Conservation (phyloP, 805 yeast genomes). For the Starmerella etchellsii region DNA sequence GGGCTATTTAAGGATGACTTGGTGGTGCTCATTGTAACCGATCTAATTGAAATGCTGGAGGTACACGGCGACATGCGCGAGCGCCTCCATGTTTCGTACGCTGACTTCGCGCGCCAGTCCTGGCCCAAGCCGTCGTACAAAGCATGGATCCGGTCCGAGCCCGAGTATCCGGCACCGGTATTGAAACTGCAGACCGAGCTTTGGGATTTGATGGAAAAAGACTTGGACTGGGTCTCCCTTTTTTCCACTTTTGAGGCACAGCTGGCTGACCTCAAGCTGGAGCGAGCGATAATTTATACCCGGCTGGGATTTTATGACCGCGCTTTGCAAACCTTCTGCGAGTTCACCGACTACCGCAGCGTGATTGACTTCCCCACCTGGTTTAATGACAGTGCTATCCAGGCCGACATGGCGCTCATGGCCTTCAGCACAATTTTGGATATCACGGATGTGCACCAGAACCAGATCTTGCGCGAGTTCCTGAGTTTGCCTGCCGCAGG, state of each 20-base stretch:
- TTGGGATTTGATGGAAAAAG: constrained; percentile 11
- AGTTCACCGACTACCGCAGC: constrained; percentile 26
- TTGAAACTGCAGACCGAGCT: constrained; percentile 14
- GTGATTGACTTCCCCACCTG: constrained; percentile 23
- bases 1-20: constrained; percentile 22
- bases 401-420: constrained; percentile 5
- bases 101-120: constrained; percentile 18
- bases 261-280: constrained; percentile 22
- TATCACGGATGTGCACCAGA: too few species aligned
- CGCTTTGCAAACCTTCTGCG: constrained; percentile 24
- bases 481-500: neutral
- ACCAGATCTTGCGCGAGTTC: constrained; percentile 8
- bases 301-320: constrained; percentile 26
- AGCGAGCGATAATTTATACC: constrained; percentile 26
- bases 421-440: constrained; percentile 5
- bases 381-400: neutral
- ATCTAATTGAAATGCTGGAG: constrained; percentile 22
- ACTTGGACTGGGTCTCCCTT: constrained; percentile 18
- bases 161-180: constrained; percentile 8
- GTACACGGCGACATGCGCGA: constrained; percentile 2
- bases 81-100: constrained; percentile 19
- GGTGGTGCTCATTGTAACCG: constrained; percentile 26
- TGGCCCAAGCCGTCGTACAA: constrained; percentile 28
- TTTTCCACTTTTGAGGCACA: constrained; percentile 21
- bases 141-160: constrained; percentile 4